phyloP scores from a whole-genome alignment of 345 rosid species.

The Hypericum perforatum region DNA sequence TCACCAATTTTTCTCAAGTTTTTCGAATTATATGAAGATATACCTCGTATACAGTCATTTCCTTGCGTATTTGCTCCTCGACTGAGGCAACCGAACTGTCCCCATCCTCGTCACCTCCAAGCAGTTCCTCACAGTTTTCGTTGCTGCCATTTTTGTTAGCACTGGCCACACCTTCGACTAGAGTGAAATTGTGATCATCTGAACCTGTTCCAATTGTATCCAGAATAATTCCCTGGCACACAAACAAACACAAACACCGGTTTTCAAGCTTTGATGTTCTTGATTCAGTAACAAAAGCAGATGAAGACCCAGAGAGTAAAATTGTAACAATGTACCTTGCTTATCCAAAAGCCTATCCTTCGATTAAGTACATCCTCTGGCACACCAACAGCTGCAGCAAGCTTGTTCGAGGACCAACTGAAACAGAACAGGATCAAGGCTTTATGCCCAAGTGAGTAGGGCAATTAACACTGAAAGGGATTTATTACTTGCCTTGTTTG shows the following conservation, averaged over 20 bases:
- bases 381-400: constrained; percentile 57
- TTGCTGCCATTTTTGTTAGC: constrained; percentile 38
- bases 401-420: constrained; percentile 80
- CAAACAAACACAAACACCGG: constrained; percentile 9
- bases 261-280: not conserved
- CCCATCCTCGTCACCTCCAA: constrained; percentile 72
- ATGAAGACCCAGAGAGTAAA: constrained; percentile 5
- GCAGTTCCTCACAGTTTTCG: constrained; percentile 45
- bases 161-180: constrained; percentile 57
- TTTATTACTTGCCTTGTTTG: constrained; percentile 47
- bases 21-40: not conserved
- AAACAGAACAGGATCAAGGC: constrained; percentile 12
- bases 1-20: no score
- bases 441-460: not conserved
- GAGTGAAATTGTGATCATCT: constrained; percentile 39
- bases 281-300: not conserved
- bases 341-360: constrained; percentile 76
- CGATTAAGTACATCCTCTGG: constrained; percentile 65
- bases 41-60: constrained; percentile 91
- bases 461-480: not conserved
- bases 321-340: constrained; percentile 47
- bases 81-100: constrained; percentile 68
- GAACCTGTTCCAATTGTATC: constrained; percentile 52
- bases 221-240: constrained; percentile 61
- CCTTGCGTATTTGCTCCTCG: constrained; percentile 80